These are phyloP conservation scores for Haplosporangium gracile DNA, from an alignment of 192 early-diverging fungal genomes.

Conservation along the genomic window DNA sequence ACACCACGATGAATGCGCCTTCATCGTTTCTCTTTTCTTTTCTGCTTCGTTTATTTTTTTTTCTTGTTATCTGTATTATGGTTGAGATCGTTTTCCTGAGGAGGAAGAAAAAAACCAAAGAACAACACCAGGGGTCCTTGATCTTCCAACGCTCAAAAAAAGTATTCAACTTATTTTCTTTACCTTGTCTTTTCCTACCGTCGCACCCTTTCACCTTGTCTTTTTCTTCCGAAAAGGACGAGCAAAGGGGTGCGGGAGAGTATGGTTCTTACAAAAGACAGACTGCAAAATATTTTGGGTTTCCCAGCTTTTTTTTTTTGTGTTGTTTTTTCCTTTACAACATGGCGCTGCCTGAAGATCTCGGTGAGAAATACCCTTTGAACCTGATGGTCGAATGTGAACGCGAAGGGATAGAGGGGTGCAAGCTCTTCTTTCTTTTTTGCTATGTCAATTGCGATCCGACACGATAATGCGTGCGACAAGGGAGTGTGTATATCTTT, in stretches of 20 bases:
- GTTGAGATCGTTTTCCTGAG: slow-evolving; percentile 19
- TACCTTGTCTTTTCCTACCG: slow-evolving; percentile 17
- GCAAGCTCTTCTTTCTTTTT: neutral
- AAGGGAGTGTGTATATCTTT: slow-evolving; percentile 51
- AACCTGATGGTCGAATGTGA: slow-evolving; percentile 48
- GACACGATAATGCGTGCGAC: slow-evolving; percentile 60
- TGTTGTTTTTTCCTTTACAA: too few relatives aligned
- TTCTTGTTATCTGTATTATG: neutral
- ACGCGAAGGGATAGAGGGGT: neutral
- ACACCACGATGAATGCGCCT: slow-evolving; percentile 13
- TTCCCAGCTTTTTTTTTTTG: neutral
- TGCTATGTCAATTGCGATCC: slow-evolving; percentile 18
- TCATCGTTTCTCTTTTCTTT: neutral
- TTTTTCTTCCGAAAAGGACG: too few relatives aligned
- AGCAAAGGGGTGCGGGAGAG: neutral
- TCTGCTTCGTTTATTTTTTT: neutral
- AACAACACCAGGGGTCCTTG: slow-evolving; percentile 64
- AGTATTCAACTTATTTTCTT: neutral
- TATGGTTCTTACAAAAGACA: neutral
- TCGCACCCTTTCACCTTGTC: neutral
- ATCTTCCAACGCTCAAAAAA: slow-evolving; percentile 32
- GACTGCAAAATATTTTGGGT: neutral
- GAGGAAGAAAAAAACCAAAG: slow-evolving; percentile 1
- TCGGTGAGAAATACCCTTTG: slow-evolving; percentile 61
- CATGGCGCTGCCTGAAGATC: slow-evolving; percentile 38